phyloP scores from a whole-genome alignment of 805 yeast species.

The Millerago galiae region DNA sequence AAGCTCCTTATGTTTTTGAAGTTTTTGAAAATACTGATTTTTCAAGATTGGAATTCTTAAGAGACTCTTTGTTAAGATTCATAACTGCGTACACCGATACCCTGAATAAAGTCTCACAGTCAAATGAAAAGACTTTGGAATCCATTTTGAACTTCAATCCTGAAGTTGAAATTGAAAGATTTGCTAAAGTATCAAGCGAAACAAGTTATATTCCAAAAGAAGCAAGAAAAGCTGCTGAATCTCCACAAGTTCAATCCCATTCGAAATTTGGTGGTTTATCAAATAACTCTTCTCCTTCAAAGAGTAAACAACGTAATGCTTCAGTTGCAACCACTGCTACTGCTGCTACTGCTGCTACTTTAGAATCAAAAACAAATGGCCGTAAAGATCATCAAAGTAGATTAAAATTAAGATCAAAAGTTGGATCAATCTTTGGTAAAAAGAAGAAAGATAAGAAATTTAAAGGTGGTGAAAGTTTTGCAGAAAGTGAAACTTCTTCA shows the following conservation, averaged over 20 bases:
- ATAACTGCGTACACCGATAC: slow-evolving; percentile 55
- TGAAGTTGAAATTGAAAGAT: slow-evolving; percentile 50
- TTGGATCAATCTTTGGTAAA: slow-evolving; percentile 71
- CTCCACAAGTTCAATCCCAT: slow-evolving; percentile 11
- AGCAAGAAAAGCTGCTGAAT: slow-evolving; percentile 25
- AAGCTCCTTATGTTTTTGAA: slow-evolving; percentile 72
- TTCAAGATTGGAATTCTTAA: slow-evolving; percentile 52
- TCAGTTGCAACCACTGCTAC: slow-evolving; percentile 20
- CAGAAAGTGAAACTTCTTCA: slow-evolving; percentile 24
- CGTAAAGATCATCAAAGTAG: slow-evolving; percentile 24
- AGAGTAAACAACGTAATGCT: slow-evolving; percentile 11
- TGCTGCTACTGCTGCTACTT: slow-evolving; percentile 7
- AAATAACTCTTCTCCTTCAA: slow-evolving; percentile 1
- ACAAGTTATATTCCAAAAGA: slow-evolving; percentile 20
- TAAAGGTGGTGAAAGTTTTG: slow-evolving; percentile 12
- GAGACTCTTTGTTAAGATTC: slow-evolving; percentile 60
- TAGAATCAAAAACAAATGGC: slow-evolving; percentile 7
- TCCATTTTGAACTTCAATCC: slow-evolving; percentile 61
- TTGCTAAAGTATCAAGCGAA: slow-evolving; percentile 36
- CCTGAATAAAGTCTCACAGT: slow-evolving; percentile 35
- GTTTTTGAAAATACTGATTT: slow-evolving; percentile 69
- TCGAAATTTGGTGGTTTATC: slow-evolving; percentile 2
- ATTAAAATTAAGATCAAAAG: slow-evolving; percentile 52
- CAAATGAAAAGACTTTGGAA: slow-evolving; percentile 60
- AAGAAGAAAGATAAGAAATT: slow-evolving; percentile 41